A percentile compares a stretch with the other conserved stretches of the same genome.
Evolutionary conservation across 1,284 basidiomycete species (phyloP).

Genomic region (Heterobasidion annosum): DNA sequence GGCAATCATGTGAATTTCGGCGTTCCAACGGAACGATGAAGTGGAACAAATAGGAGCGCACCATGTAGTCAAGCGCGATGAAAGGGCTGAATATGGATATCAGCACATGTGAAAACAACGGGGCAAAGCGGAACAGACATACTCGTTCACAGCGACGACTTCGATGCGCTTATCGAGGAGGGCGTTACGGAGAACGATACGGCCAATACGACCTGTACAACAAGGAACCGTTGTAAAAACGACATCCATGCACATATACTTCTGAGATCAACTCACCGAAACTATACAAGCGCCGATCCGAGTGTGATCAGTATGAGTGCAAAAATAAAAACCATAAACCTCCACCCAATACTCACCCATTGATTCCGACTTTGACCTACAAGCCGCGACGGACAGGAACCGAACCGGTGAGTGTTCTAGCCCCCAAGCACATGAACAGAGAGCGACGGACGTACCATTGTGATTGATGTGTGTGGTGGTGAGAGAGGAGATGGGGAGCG

Average conservation of each 20-base stretch:
- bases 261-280: constrained; percentile 59
- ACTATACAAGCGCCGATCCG: constrained; percentile 29
- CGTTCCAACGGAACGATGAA: neutral
- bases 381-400: neutral
- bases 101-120: constrained; percentile 9
- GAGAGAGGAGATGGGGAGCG: neutral
- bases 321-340: neutral
- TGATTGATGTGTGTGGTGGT: neutral
- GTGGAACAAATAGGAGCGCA: constrained; percentile 17
- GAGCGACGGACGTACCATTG: neutral
- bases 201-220: constrained; percentile 84
- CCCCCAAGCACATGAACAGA: too few species aligned
- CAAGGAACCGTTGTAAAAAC: neutral
- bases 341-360: constrained; percentile 48
- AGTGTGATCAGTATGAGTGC: constrained; percentile 12
- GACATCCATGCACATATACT: neutral
- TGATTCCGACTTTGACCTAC: constrained; percentile 86
- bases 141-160: constrained; percentile 89
- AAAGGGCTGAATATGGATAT: constrained; percentile 57
- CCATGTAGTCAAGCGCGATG: constrained; percentile 96
- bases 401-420: too few species aligned
- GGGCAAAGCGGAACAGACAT: constrained; percentile 21
- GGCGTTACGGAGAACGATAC: constrained; percentile 96
- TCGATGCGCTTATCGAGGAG: constrained; percentile 71
- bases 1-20: neutral